Percentiles rank a stretch among this genome's conserved stretches.
Conservation (phyloP, 2,329 filamentous ascomycete genomes). For the Dryadomyces sulphureus region DNA sequence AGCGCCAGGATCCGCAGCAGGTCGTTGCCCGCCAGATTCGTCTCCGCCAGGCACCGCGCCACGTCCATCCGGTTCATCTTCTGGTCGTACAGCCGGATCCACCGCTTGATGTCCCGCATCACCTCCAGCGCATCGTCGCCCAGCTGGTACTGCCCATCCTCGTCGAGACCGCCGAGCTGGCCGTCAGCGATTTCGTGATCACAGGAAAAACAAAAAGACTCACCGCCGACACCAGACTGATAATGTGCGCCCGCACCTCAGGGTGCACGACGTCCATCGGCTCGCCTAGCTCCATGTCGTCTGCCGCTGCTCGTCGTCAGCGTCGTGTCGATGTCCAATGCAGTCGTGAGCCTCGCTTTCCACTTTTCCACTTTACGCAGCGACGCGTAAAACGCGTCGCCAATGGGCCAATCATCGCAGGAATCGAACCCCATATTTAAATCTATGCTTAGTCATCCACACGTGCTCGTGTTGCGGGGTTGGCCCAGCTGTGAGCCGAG, state of each 20-base stretch:
- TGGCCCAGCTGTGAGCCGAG: background rate
- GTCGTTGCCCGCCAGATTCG: constrained; percentile 83
- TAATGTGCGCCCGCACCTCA: constrained; percentile 84
- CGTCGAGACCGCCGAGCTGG: constrained; percentile 72
- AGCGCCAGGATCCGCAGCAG: constrained; percentile 74
- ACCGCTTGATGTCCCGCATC: constrained; percentile 84
- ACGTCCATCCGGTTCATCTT: constrained; percentile 91
- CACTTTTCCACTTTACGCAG: constrained; percentile 4
- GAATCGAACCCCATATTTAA: background rate
- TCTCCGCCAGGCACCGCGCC: constrained; percentile 78
- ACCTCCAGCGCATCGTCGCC: constrained; percentile 89
- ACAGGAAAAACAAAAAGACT: constrained; percentile 20
- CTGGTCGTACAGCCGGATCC: constrained; percentile 89
- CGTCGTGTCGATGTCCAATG: too few species aligned
- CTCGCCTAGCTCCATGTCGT: constrained; percentile 38
- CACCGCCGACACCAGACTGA: constrained; percentile 86
- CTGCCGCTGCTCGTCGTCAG: background rate
- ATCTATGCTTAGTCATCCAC: background rate
- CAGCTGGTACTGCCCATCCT: constrained; percentile 71
- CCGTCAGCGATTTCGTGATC: constrained; percentile 4
- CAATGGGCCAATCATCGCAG: background rate
- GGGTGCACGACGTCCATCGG: constrained; percentile 60
- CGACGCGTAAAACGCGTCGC: background rate
- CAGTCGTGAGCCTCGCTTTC: too few species aligned
- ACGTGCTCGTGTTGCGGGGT: constrained; percentile 1